Evolutionary conservation across 306 rosid species (phyloP), one percentile per base, ranked within the genome.

Genomic region (Prunus armeniaca): DNA sequence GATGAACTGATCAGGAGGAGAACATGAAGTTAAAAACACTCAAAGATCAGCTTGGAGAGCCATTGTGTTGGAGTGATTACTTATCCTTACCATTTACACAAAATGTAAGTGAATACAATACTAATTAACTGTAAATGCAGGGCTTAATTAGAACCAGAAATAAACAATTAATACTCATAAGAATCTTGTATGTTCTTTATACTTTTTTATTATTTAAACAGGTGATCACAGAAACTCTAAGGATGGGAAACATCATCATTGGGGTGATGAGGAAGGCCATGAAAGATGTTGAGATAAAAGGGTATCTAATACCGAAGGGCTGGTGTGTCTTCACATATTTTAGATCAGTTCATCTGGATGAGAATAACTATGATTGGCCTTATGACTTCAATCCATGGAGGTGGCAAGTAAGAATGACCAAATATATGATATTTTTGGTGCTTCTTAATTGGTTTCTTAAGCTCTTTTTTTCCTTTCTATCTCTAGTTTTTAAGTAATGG

Each of bases 321-420:
- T 95, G 97, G 97, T 89, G 91, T 78, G 92, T 87, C 60, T 83
- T 92, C 73, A 67, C 88, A 22, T 90, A 89, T 83, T 89, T 95
- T 60, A 88, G 97, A 87, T 95, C 97, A 56, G 92, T 95, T 79
- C 99, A 95, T 89, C 97, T 95, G 46, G 97, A 95, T 77, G 92
- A 86, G 27, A 86, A 61, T 71, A 85, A 86, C 80, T 95, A 88
- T 74, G 96, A 90, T 47, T 80, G 82, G 27, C 97, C 99, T 66
- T 81, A 90, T 81, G 85, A 87, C 71, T 95, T 95, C 86, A 90
- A 95, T 82, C 99, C 99, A 81, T 92, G 97, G 99, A 92, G 99
- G 82, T 95, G 99, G 99, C 92, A 95, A 74, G 99, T 95, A 86
- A 83, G 92, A 12, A 82, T 41, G 72, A 9, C 22, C 3, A 70